Percentiles rank a stretch among this genome's conserved stretches.
phyloP scores from a whole-genome alignment of 140 eudicot species.

The Flaveria floridana region DNA sequence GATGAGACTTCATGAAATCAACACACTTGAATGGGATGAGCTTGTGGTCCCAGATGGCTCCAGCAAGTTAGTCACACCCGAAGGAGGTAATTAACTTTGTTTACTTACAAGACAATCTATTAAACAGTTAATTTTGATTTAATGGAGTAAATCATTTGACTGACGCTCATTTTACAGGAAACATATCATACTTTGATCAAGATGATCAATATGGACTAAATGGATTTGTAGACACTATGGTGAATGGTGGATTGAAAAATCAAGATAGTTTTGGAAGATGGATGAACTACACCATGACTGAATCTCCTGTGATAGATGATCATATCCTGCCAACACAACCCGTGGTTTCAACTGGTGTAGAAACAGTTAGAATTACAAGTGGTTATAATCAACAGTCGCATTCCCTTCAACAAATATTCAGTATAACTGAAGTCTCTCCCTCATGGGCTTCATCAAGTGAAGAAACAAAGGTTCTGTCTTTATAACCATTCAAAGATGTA shows the following conservation, averaged over 20 bases:
- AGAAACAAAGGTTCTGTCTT: conserved; percentile 72
- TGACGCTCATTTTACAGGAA: conserved; percentile 42
- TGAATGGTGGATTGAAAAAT: conserved; percentile 43
- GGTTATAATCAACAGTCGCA: conserved; percentile 35
- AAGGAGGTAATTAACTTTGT: conserved; percentile 46
- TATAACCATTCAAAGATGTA: conserved; percentile 10
- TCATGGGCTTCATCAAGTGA: conserved; percentile 75
- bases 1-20: conserved; percentile 79
- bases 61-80: conserved; percentile 37
- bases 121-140: conserved; percentile 19
- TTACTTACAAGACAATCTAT: neutral
- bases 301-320: conserved; percentile 58
- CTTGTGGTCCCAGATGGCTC: conserved; percentile 65
- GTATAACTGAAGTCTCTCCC: conserved; percentile 79
- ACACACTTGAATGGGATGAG: conserved; percentile 98
- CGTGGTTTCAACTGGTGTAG: conserved; percentile 37
- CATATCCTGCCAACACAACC: conserved; percentile 39
- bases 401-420: conserved; percentile 50
- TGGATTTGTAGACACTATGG: conserved; percentile 40
- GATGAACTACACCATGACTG: conserved; percentile 64
- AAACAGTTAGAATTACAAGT: conserved; percentile 27
- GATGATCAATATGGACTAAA: conserved; percentile 44
- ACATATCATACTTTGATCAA: conserved; percentile 45
- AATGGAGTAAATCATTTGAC: neutral
- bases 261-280: conserved; percentile 82